phyloP scores from a whole-genome alignment of 75 land plant species.

The Sequoia sempervirens region DNA sequence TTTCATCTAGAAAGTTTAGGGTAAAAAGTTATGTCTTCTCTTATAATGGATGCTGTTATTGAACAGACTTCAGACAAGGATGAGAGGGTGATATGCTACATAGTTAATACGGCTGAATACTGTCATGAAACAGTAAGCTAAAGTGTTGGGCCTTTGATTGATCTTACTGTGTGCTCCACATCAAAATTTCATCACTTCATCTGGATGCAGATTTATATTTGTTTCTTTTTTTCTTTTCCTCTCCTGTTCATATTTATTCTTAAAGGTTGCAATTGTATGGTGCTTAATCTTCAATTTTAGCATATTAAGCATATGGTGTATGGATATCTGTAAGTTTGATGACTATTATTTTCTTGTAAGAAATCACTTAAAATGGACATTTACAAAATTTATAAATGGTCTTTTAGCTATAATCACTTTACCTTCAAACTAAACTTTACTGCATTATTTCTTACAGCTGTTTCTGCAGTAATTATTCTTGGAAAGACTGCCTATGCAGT shows the following conservation, averaged over 20 bases:
- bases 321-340: not conserved
- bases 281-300: not conserved
- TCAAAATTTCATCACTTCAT: not conserved
- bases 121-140: slow-evolving; percentile 90
- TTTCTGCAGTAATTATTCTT: too few relatives aligned
- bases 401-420: not conserved
- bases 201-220: not conserved
- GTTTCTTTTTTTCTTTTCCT: not conserved
- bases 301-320: not conserved
- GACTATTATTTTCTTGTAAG: not conserved
- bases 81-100: slow-evolving; percentile 90
- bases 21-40: not conserved
- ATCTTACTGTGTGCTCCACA: not conserved
- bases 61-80: slow-evolving; percentile 88
- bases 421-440: not conserved
- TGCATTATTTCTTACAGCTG: not conserved
- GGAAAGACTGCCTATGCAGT: too few relatives aligned
- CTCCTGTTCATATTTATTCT: not conserved
- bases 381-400: not conserved
- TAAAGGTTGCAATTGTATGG: not conserved
- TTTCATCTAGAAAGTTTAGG: not conserved
- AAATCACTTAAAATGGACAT: not conserved
- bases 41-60: not conserved
- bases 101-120: slow-evolving; percentile 97
- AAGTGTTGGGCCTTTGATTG: not conserved